Evolutionary conservation across 1,284 basidiomycete species (phyloP), one percentile per base, ranked within the genome.

Genomic region (Termitomyces sp.): DNA sequence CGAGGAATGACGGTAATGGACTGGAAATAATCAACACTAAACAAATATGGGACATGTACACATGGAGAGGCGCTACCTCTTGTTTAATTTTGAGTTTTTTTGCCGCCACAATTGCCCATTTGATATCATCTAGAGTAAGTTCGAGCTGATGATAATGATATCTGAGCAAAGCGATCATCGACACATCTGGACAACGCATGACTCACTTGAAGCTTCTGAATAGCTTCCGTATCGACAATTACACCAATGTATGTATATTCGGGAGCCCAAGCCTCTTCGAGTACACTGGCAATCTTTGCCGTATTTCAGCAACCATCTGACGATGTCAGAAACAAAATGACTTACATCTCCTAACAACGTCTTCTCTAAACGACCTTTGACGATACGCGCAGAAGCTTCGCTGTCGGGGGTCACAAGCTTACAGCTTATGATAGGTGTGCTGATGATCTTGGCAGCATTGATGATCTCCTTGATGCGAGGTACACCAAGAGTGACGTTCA

Each of bases 391-490:
- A 31, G 95, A 93, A 14, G 86, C 80, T 66, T 97, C 94, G 55
- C 83, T 93, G 55, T 88, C 80, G 47, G 82, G 80, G 14, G 88
- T 90, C 18, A 93, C 92, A 16, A 99, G 78, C 67, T 92, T 93
- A 62, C 94, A 97, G 55, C 93, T 95, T 68, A 99, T 99, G 67
- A 99, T 98, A 1, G 97, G 97, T 3, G 97, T 99, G 63, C 91
- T 96, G 72, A 99, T 99, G 42, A 79, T 72, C 72, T 98, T 99
- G 38, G 96, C 93, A 3, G 95, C 97, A 63, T 99, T 99, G 78
- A 99, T 99, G 64, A 99, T 99, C 71, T 99, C 97, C 72, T 99
- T 99, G 75, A 99, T 99, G 68, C 97, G 95, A 19, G 97, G 97
- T 10, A 99, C 97, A 78, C 97, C 97, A 38, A 99, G 84, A 1